Base-by-base conservation (phyloP, 805 yeast genomes). In the Grigorovia jiainica region DNA sequence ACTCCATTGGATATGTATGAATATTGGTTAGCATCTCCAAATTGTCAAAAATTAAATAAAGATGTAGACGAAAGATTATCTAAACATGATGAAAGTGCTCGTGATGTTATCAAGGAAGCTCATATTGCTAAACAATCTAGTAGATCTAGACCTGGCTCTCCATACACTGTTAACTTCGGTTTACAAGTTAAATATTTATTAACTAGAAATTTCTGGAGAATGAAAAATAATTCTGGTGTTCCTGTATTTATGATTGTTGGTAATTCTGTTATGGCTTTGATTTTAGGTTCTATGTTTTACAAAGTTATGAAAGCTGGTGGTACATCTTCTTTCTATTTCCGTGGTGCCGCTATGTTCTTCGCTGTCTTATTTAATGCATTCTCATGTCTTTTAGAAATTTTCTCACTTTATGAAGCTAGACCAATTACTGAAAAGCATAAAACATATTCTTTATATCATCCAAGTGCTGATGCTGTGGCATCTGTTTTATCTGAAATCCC, bases 321-420 rank as follows among this genome's bases (percentile, higher is more conserved):
- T 29, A 72, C 83, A 1, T 58, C 51, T 1, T 68, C 77, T 3
- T 72, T 78, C 49, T 76, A 70, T 55, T 67, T 62, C 51, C 67
- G 87, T 55, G 72, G 78, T 52, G 77, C 86, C 37, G 71, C 79
- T 36, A 65, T 82, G 69, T 83, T 82, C 63, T 79, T 80, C 57
- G 79, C 82, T 18, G 67, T 75, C 35, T 64, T 79, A 52, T 78
- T 76, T 60, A 78, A 78, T 55, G 78, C 83, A 11, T 75, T 79
- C 53, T 66, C 79, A 13, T 76, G 81, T 17, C 54, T 78, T 46
- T 64, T 77, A 51, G 86, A 79, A 60, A 69, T 79, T 46, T 65
- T 74, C 60, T 53, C 75, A 1, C 54, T 76, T 21, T 78, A 65
- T 53, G 79, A 75, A 51, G 69, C 77, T 29, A 68, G 80, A 59